Conservation (phyloP, 257 asterid genomes). For the Fraxinus cuspidata region DNA sequence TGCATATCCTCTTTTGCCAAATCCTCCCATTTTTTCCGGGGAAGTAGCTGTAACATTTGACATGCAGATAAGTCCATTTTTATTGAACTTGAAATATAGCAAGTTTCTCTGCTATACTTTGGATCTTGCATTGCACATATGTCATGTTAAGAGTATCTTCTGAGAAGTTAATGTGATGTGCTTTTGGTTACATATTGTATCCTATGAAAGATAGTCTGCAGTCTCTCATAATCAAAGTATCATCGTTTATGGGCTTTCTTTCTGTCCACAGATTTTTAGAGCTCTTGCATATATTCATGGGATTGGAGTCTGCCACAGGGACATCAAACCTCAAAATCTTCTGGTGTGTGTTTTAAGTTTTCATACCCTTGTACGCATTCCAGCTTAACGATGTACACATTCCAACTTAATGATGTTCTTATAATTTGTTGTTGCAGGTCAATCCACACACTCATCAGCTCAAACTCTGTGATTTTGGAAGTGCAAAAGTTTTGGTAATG, state of each 20-base stretch:
- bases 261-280: constrained; percentile 64
- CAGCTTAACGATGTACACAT: constrained; percentile 6
- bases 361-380: not conserved
- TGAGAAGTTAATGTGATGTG: not conserved
- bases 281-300: constrained; percentile 85
- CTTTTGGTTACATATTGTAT: constrained; percentile 11
- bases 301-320: constrained; percentile 84
- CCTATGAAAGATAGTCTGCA: constrained; percentile 22
- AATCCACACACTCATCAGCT: constrained; percentile 92
- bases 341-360: constrained; percentile 51
- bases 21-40: not conserved
- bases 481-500: constrained; percentile 84
- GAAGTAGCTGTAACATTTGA: not conserved
- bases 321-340: constrained; percentile 84
- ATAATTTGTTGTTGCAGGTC: constrained; percentile 53
- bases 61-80: not conserved
- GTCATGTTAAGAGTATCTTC: not conserved
- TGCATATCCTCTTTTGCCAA: not conserved
- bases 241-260: constrained; percentile 8
- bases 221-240: not conserved
- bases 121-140: not conserved
- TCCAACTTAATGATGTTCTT: constrained; percentile 10
- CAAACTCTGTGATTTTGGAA: constrained; percentile 85
- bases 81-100: not conserved
- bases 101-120: not conserved